A percentile compares a stretch with the other conserved stretches of the same genome.
Evolutionary conservation across 805 yeast species (phyloP).

Genomic region (Saturnispora mendoncae): DNA sequence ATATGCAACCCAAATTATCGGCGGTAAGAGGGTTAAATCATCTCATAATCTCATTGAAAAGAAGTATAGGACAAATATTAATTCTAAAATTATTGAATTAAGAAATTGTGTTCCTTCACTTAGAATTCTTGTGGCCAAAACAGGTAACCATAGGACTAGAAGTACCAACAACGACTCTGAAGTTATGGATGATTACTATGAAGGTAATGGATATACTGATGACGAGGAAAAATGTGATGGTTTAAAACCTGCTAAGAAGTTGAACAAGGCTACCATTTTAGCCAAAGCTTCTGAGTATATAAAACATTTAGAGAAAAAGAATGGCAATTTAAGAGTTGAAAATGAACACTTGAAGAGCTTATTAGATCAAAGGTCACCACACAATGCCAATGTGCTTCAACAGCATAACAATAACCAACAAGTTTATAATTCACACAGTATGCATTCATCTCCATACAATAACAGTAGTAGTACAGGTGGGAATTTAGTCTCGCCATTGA

Average conservation of each 20-base stretch:
- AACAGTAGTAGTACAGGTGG: constrained; percentile 13
- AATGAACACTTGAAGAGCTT: constrained; percentile 32
- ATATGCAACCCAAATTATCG: constrained; percentile 9
- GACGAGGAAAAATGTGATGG: constrained; percentile 57
- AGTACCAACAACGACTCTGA: constrained; percentile 32
- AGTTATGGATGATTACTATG: constrained; percentile 38
- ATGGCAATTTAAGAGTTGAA: constrained; percentile 39
- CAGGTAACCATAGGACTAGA: constrained; percentile 28
- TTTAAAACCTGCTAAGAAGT: constrained; percentile 62
- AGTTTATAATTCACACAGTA: constrained; percentile 12
- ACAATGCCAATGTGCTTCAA: constrained; percentile 9
- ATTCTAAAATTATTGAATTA: constrained; percentile 60
- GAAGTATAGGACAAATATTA: constrained; percentile 72
- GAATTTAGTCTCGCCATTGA: constrained; percentile 13
- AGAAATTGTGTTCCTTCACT: constrained; percentile 77
- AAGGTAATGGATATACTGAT: constrained; percentile 48
- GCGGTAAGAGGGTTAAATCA: constrained; percentile 42
- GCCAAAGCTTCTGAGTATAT: constrained; percentile 74
- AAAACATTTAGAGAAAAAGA: constrained; percentile 59
- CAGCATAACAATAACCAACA: constrained; percentile 9
- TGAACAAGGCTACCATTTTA: constrained; percentile 69
- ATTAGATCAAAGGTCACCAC: constrained; percentile 11
- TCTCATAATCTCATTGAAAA: constrained; percentile 79
- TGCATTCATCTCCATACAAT: constrained; percentile 14
- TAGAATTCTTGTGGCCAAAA: constrained; percentile 35